Evolutionary conservation across 2,329 filamentous ascomycete genomes (phyloP), one percentile per base, ranked within the genome.

Genomic region (Verticillium albo-atrum): DNA sequence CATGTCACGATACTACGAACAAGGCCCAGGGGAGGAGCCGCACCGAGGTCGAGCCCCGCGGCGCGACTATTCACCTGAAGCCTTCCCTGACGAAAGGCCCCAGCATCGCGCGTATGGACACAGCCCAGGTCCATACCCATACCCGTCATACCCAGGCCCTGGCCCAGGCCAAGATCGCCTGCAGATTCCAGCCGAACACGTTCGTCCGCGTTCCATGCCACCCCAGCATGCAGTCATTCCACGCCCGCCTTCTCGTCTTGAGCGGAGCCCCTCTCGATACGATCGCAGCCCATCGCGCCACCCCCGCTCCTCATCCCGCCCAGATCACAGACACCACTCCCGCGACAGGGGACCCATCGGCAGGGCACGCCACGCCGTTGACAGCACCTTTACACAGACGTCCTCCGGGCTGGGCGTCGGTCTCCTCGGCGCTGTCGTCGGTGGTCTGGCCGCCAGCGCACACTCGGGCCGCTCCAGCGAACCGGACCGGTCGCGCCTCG

Each of bases 371-470:
- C 62, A 74, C 32, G 74, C 74, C 14, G 68, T 82, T 51, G 71
- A 79, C 52, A 72, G 76, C 60, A 78, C 76, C 54, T 84, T 85
- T 64, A 78, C 77, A 37, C 74, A 77, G 56, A 79, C 79, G 4
- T 72, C 72, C 2, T 72, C 79, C 1, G 82, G 82, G 4, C 70
- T 85, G 2, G 80, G 81, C 42, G 77, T 78, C 7, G 78, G 81
- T 26, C 74, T 85, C 9, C 68, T 85, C 3, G 82, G 82, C 17
- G 82, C 82, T 25, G 73, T 84, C 1, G 77, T 84, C 1, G 82
- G 82, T 35, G 82, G 82, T 3, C 68, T 83, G 10, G 80, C 80
- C n/a, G 82, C 78, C 17, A 74, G 78, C 28, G 78, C 55, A 10
- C 23, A 53, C n/a, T 2, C 14, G 9, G 51, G 51, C 25, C 51